Conservation (phyloP, 1,139 yeast species). For the Taiozyma sp. region DNA sequence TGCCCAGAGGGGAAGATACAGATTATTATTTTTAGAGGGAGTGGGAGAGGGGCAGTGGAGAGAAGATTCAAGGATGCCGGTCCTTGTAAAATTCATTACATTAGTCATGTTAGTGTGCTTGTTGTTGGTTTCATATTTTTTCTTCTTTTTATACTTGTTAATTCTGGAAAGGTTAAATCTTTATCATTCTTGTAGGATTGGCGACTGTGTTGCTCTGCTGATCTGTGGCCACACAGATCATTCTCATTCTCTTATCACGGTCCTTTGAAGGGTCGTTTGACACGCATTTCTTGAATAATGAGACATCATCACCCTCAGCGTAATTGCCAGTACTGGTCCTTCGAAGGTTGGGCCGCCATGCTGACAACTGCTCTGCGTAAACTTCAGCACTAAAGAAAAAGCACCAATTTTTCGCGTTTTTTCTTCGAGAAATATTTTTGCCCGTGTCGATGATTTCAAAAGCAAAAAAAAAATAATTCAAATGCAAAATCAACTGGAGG, state of each 20-base stretch:
- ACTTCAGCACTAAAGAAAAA: constrained; percentile 3
- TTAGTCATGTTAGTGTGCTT: neutral
- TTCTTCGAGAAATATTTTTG: neutral
- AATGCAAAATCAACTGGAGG: neutral
- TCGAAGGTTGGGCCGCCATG: neutral
- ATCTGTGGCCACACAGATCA: neutral
- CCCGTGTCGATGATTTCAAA: constrained; percentile 1
- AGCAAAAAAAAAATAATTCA: neutral
- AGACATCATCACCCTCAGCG: neutral
- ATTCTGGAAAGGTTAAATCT: neutral
- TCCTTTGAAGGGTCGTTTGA: no score
- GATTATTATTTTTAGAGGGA: neutral
- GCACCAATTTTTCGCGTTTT: constrained; percentile 4
- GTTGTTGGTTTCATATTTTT: neutral
- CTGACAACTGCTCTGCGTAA: constrained; percentile 2
- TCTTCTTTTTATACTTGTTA: neutral
- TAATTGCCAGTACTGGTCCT: neutral
- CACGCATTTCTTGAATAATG: no score
- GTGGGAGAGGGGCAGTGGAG: neutral
- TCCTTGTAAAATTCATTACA: neutral
- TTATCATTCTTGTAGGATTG: neutral
- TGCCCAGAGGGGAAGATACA: neutral
- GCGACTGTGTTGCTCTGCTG: neutral
- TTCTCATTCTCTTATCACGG: no score
- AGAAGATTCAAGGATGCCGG: neutral